phyloP scores from a whole-genome alignment of 345 rosid genomes.

The Eucalyptus virginea region DNA sequence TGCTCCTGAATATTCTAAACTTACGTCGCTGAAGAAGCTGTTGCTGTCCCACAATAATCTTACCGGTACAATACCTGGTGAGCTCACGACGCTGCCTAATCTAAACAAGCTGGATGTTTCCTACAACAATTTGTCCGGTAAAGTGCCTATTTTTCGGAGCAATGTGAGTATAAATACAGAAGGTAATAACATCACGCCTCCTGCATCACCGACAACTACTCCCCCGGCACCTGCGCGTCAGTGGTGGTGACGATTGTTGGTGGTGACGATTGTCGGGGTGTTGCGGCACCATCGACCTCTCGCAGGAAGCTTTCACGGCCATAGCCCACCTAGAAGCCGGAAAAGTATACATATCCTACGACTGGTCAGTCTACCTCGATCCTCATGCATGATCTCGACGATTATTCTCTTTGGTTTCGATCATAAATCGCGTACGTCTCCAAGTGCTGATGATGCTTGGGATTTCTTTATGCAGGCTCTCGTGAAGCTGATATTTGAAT shows the following conservation, averaged over 20 bases:
- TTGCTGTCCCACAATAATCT: constrained; percentile 39
- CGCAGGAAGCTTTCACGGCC: background rate
- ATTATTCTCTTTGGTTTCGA: background rate
- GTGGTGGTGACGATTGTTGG: background rate
- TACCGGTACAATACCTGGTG: constrained; percentile 43
- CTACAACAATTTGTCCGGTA: constrained; percentile 40
- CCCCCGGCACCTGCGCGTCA: background rate
- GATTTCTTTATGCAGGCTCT: background rate
- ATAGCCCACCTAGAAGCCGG: background rate
- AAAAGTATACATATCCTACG: background rate
- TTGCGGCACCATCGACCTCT: background rate
- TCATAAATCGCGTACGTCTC: background rate
- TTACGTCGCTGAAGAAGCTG: constrained; percentile 34
- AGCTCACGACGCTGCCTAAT: constrained; percentile 38
- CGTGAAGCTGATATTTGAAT: background rate
- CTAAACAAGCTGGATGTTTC: constrained; percentile 55
- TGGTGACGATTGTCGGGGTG: background rate
- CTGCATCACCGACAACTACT: background rate
- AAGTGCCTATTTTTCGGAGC: constrained; percentile 24
- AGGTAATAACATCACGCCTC: constrained; percentile 27
- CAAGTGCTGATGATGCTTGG: background rate
- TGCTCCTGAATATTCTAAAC: constrained; percentile 31
- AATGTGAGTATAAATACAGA: constrained; percentile 13
- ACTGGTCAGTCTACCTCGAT: background rate
- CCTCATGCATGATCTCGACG: background rate